These are phyloP conservation scores for Rhynchosporium agropyri DNA, from an alignment of 2,329 filamentous ascomycete genomes.

Conservation along the genomic window DNA sequence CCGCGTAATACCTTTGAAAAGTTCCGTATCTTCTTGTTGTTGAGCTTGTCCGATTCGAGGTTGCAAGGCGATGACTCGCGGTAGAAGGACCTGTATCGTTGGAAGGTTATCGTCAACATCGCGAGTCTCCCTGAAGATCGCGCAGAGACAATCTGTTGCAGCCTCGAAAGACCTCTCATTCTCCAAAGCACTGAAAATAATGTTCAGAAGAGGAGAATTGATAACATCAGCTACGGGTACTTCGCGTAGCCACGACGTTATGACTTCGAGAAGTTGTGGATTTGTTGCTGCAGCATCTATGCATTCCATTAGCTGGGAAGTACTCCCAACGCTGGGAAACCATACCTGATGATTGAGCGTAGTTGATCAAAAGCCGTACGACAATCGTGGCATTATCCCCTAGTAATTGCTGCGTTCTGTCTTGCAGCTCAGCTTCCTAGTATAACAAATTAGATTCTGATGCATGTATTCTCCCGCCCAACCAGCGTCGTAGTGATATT, in stretches of 20 bases:
- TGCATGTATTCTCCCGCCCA: slow-evolving; percentile 43
- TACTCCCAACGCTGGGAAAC: slow-evolving; percentile 32
- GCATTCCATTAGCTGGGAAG: slow-evolving; percentile 23
- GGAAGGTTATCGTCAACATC: slow-evolving; percentile 90
- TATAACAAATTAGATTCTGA: slow-evolving; percentile 52
- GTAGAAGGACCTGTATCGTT: slow-evolving; percentile 81
- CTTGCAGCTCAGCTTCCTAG: slow-evolving; percentile 92
- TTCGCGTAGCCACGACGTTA: slow-evolving; percentile 95
- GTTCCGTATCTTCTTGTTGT: slow-evolving; percentile 80
- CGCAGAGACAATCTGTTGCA: slow-evolving; percentile 89
- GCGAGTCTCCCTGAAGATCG: slow-evolving; percentile 86
- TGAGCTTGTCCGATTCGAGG: slow-evolving; percentile 76
- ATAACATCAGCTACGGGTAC: slow-evolving; percentile 83
- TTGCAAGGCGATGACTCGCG: slow-evolving; percentile 73
- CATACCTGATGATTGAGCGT: slow-evolving; percentile 87
- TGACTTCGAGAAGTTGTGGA: slow-evolving; percentile 89
- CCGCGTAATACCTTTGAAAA: slow-evolving; percentile 84
- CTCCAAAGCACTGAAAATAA: slow-evolving; percentile 77
- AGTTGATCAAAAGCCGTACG: slow-evolving; percentile 83
- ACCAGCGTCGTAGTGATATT: slow-evolving; percentile 42
- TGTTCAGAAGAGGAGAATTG: slow-evolving; percentile 79
- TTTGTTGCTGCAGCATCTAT: slow-evolving; percentile 78
- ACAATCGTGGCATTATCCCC: slow-evolving; percentile 90
- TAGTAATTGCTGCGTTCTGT: slow-evolving; percentile 85
- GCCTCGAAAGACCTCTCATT: slow-evolving; percentile 80